Evolutionary conservation across 352 stramenopile genomes (phyloP).

Genomic region (Globisporangium irregulare): DNA sequence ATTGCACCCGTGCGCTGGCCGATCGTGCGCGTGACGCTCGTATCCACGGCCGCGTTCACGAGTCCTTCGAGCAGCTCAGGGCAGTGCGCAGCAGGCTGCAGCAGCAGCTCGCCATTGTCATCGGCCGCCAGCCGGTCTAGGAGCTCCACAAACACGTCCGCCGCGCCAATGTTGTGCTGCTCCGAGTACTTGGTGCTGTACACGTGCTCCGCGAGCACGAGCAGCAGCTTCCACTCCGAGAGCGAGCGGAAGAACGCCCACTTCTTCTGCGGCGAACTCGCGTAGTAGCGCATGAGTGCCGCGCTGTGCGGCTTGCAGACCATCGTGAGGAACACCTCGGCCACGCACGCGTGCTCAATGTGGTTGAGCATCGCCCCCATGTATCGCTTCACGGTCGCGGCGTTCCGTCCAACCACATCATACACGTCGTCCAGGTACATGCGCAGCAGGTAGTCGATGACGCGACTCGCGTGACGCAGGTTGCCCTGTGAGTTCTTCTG

Average conservation of each 20-base stretch:
- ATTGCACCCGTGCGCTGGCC: constrained; percentile 81
- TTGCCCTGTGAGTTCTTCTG: constrained; percentile 64
- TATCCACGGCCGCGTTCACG: constrained; percentile 57
- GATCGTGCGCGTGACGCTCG: constrained; percentile 30
- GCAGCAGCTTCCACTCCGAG: constrained; percentile 86
- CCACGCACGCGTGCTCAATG: constrained; percentile 77
- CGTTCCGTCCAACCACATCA: constrained; percentile 68
- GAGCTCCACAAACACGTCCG: constrained; percentile 88
- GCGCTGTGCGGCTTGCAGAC: constrained; percentile 85
- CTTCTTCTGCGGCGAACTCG: constrained; percentile 70
- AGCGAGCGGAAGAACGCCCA: constrained; percentile 86
- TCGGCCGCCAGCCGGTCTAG: constrained; percentile 84
- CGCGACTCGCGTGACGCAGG: constrained; percentile 83
- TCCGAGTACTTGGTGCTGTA: constrained; percentile 61
- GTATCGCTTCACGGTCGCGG: constrained; percentile 64
- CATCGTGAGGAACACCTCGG: constrained; percentile 84
- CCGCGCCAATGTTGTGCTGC: constrained; percentile 71
- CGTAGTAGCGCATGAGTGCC: constrained; percentile 64
- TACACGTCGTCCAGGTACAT: constrained; percentile 89
- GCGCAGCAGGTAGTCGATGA: constrained; percentile 85
- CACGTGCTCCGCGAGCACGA: constrained; percentile 81
- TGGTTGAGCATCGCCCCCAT: constrained; percentile 84
- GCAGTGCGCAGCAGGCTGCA: constrained; percentile 83
- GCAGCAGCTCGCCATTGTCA: constrained; percentile 85
- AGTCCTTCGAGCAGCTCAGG: constrained; percentile 81